Evolutionary conservation across 305 asterid genomes (phyloP), one percentile per base, ranked within the genome.

Genomic region (Plantago rigida): DNA sequence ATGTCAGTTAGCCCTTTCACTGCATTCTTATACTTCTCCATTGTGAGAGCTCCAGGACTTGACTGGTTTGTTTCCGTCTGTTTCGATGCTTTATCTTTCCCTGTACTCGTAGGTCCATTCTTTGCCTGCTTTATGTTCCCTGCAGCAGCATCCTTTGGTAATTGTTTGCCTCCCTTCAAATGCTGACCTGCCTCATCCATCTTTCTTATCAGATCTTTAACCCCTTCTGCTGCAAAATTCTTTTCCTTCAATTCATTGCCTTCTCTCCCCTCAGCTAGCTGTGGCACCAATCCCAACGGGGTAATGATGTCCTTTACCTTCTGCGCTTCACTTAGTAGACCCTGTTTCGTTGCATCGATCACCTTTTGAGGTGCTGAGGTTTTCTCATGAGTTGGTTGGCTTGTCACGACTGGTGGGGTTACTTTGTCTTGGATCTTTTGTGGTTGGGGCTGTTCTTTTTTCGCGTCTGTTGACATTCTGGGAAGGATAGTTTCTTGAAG

Each of bases 1-100:
- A 72, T 73, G 45, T 73, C 86, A 1, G 73, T 49, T 42, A 83
- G 58, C 66, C 78, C 77, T 69, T 72, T 73, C 66, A 70, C 72
- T 52, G 70, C 69, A 39, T 69, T 56, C 77, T 73, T 81, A 42
- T 60, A 66, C 51, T 79, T 81, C 62, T 54, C 74, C 51, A 69
- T 69, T 29, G 39, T 51, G 29, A 22, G 60, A 53, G 67, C 74
- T 39, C 42, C 56, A 7, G 47, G 59, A 60, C 57, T n/a, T 63
- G 68, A 44, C 15, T 51, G 52, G 26, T 46, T 36, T 22, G 28
- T 56, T 51, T 47, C 51, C 55, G 63, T 58, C 15, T 67, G 71
- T 41, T 59, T 22, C 22, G 48, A 47, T 48, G 53, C 79, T 47
- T 17, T 74, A 47, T 62, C 59, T 55, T 57, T 67, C 14, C 55